A percentile compares a stretch with the other conserved stretches of the same genome.
Evolutionary conservation across 1,139 yeast species (phyloP).

Genomic region (Saccharomyces pastorianus): DNA sequence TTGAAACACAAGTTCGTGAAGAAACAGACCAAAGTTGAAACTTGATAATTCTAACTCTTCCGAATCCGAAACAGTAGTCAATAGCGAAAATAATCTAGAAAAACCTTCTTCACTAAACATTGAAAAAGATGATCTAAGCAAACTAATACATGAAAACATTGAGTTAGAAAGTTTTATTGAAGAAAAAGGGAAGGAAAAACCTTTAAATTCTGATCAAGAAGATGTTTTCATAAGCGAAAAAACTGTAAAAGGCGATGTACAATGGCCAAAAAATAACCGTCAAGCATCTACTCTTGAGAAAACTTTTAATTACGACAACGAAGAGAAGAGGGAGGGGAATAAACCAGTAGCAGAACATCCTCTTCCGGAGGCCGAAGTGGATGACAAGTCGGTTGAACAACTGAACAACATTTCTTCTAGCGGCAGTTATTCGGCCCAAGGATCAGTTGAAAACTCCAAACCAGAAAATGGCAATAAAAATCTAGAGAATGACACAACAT

Average conservation of each 20-base stretch:
- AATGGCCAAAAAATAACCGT: not conserved
- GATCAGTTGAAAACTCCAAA: not conserved
- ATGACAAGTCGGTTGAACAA: not conserved
- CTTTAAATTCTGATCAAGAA: conserved; percentile 2
- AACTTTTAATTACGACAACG: not conserved
- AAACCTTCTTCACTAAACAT: not conserved
- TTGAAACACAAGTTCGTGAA: conserved; percentile 16
- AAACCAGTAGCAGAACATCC: not conserved
- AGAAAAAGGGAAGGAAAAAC: conserved; percentile 3
- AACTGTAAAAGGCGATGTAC: not conserved
- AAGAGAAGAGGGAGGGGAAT: not conserved
- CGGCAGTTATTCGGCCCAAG: conserved; percentile 1
- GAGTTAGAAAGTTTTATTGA: conserved; percentile 6
- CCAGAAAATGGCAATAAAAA: conserved; percentile 2
- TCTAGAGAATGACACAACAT: not conserved
- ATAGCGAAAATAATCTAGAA: not conserved
- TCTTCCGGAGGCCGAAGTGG: not conserved
- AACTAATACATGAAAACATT: conserved; percentile 8
- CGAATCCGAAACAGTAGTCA: not conserved
- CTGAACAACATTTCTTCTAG: not conserved
- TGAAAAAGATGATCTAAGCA: conserved; percentile 6
- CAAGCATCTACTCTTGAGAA: not conserved
- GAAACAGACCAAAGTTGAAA: conserved; percentile 17
- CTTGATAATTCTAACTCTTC: not conserved
- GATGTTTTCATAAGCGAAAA: not conserved